phyloP scores from a whole-genome alignment of 106 monocot species.

The Gastrodia elata region DNA sequence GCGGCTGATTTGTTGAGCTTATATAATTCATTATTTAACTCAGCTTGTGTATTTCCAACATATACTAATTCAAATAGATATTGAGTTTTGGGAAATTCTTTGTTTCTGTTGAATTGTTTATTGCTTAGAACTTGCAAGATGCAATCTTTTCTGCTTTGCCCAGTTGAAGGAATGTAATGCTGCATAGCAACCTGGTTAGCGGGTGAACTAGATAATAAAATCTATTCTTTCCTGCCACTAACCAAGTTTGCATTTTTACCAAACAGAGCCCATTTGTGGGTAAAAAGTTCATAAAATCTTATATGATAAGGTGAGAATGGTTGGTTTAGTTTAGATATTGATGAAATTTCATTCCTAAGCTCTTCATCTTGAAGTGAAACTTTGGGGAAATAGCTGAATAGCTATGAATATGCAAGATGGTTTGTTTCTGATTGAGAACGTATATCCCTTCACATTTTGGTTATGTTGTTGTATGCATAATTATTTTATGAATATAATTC shows the following conservation, averaged over 20 bases:
- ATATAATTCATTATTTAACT: background rate
- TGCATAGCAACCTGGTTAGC: no score
- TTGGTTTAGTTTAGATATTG: background rate
- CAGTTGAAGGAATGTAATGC: no score
- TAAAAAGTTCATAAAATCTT: background rate
- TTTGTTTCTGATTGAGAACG: background rate
- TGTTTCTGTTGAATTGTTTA: background rate
- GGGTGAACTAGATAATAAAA: no score
- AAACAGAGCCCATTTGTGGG: no score
- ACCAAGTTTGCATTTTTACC: no score
- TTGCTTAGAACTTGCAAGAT: background rate
- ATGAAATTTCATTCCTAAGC: background rate
- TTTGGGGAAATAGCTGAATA: background rate
- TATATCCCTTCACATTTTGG: background rate
- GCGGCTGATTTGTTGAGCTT: background rate
- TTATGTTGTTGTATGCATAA: background rate
- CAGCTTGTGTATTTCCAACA: background rate
- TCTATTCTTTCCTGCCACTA: no score
- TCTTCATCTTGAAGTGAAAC: background rate
- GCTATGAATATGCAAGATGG: background rate
- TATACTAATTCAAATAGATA: background rate
- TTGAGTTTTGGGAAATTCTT: background rate
- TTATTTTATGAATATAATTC: background rate
- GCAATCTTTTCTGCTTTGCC: background rate
- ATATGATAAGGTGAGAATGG: background rate